Percentiles rank a stretch among this genome's conserved stretches.
Evolutionary conservation across 2,329 filamentous ascomycete species (phyloP).

Genomic region (Fusarium continuum): DNA sequence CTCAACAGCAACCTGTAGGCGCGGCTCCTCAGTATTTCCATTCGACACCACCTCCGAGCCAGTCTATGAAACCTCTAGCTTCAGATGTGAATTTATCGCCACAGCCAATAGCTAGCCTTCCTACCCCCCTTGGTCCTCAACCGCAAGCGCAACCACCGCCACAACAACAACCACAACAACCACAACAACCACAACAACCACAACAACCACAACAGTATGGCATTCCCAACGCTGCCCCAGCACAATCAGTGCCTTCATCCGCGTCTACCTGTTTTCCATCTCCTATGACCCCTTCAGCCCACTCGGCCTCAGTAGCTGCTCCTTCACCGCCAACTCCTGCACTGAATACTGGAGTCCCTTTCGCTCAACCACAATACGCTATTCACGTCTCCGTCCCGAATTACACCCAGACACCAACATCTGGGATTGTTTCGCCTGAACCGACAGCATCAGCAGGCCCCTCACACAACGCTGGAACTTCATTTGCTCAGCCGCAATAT

Average conservation of each 20-base stretch:
- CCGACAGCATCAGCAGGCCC: slow-evolving; percentile 1
- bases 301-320: slow-evolving; percentile 4
- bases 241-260: slow-evolving; percentile 16
- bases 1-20: slow-evolving; percentile 22
- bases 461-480: slow-evolving; percentile 13
- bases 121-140: slow-evolving; percentile 19
- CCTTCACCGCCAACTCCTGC: slow-evolving; percentile 22
- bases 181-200: neutral
- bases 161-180: neutral
- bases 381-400: slow-evolving; percentile 18
- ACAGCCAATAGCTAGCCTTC: slow-evolving; percentile 11
- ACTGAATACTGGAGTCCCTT: slow-evolving; percentile 10
- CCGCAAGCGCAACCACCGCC: slow-evolving; percentile 1
- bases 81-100: slow-evolving; percentile 4
- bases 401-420: slow-evolving; percentile 7
- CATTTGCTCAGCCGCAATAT: slow-evolving; percentile 38
- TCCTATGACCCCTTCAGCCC: slow-evolving; percentile 17
- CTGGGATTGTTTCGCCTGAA: slow-evolving; percentile 5
- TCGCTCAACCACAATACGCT: slow-evolving; percentile 35
- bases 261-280: slow-evolving; percentile 21
- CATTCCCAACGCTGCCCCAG: slow-evolving; percentile 17
- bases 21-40: slow-evolving; percentile 40
- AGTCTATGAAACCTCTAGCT: neutral
- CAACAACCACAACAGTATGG: slow-evolving; percentile 8
- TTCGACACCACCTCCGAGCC: slow-evolving; percentile 8